Base-by-base conservation (phyloP, 2,329 filamentous ascomycete genomes). In the Aspergillus ochraceoroseus region DNA sequence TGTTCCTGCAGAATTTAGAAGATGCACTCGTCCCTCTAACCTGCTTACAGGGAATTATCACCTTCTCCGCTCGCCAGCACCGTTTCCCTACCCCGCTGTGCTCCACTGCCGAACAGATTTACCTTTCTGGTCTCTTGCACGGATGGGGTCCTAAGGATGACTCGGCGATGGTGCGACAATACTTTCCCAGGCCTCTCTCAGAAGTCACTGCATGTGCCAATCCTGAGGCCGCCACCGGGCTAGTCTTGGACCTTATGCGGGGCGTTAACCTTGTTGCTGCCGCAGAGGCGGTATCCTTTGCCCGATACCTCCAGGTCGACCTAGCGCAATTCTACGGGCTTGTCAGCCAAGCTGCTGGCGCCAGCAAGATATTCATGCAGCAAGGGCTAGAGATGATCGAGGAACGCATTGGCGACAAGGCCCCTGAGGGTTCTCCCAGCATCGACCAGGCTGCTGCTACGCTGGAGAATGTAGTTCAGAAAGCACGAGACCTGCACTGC, bases 31-130 rank as follows among this genome's bases (percentile, higher is more conserved):
- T 14, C n/a, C n/a, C 22, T 23, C 31, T 23, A 15, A 43, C 3
- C n/a, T 13, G 3, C 5, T 18, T 25, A 1, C 13, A 74, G 55
- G 72, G 75, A 34, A 85, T 85, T 61, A 83, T 85, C 57, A 85
- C 81, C 1, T 74, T 77, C 17, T 79, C 79, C 43, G 79, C 80
- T 1, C 69, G 79, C 13, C 66, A 75, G 28, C 63, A 68, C 38
- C 67, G 69, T 18, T 84, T 82, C 57, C 73, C 79, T 0, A 74
- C 74, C 1, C 78, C 78, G 0, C 74, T 86, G 55, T 76, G 75
- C 40, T 74, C 72, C 25, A 70, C 73, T 0, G 80, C 81, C 7
- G 82, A 85, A 62, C 79, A 83, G 58, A 70, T 76, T 18, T 84
- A 83, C 56, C 73, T 82, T 40, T 63, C 75, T 18, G 78, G 73